Evolutionary conservation across 2,329 filamentous ascomycete genomes (phyloP), one percentile per base, ranked within the genome.

Genomic region (Rugonectria rugulosa): DNA sequence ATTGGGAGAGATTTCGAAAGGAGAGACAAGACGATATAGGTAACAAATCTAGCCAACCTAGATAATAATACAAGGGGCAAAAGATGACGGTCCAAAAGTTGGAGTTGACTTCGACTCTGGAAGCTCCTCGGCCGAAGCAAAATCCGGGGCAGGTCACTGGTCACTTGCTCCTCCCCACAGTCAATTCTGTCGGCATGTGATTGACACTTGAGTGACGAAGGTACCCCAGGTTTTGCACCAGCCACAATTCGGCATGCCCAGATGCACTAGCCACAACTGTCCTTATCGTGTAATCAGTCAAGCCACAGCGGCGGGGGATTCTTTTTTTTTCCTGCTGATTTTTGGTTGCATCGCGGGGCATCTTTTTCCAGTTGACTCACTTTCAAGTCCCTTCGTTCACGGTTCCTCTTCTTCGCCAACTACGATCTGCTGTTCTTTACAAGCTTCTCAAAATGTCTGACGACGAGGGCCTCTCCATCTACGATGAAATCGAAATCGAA

Each of bases 401-500:
- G n/a, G n/a, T n/a, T n/a, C n/a, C n/a, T n/a, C n/a, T n/a, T 27
- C 6, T 27, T 27, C 26, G 26, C 15, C 32, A 36, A 17, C 36
- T 17, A 17, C 47, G 43, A 11, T n/a, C n/a, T n/a, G n/a, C n/a
- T n/a, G n/a, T n/a, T n/a, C n/a, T n/a, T n/a, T n/a, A n/a, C n/a
- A 20, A 19, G 17, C 34, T 14, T 20, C 50, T 9, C 51, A 77
- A 64, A 53, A 88, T 88, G 85, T 81, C 86, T 29, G 86, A 88
- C 71, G 84, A 88, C 62, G 81, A 85, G 48, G 78, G 79, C 27
- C 75, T 89, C 53, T 87, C 89, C 65, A 91, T 97, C 73, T 98
- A 97, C 80, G 94, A 98, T 71, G 94, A 97, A 76, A 94, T 98
- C 75, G 94, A 98, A 74, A 97, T 98, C 79, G 94, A 98, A 75